phyloP scores from a whole-genome alignment of 345 rosid genomes.

The Eucalyptus guilfoylei region DNA sequence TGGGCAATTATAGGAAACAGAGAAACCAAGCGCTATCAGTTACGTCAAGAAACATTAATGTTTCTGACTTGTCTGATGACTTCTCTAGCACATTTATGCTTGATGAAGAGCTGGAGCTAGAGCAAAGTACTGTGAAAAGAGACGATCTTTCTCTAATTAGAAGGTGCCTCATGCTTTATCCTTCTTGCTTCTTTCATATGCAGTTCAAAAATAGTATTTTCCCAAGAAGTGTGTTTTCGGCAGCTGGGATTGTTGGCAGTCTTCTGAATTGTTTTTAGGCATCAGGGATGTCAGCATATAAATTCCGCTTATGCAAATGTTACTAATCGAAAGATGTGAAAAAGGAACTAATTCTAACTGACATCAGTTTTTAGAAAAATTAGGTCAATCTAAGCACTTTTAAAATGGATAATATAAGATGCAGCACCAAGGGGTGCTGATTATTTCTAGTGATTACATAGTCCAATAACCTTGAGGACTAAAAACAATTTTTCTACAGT shows the following conservation, averaged over 20 bases:
- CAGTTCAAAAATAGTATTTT: background rate
- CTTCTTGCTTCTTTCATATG: background rate
- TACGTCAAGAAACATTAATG: conserved; percentile 4
- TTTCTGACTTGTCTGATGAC: conserved; percentile 50
- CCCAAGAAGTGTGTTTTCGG: background rate
- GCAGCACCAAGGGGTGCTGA: background rate
- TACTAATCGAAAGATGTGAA: background rate
- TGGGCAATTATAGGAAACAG: background rate
- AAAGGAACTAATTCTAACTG: background rate
- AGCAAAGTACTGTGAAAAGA: conserved; percentile 47
- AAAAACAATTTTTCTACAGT: background rate
- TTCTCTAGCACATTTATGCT: conserved; percentile 76
- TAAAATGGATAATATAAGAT: background rate
- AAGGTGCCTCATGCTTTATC: conserved; percentile 33
- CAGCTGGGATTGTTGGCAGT: background rate
- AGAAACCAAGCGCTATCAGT: conserved; percentile 9
- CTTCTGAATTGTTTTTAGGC: background rate
- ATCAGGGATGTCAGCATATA: background rate
- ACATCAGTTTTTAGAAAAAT: background rate
- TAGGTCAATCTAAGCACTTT: background rate
- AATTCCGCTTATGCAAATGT: background rate
- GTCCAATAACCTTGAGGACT: background rate
- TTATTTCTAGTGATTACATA: background rate
- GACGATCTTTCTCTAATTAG: conserved; percentile 22
- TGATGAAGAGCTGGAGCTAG: conserved; percentile 90